phyloP scores from a whole-genome alignment of 2,329 filamentous ascomycete species.

The Periconia digitata region DNA sequence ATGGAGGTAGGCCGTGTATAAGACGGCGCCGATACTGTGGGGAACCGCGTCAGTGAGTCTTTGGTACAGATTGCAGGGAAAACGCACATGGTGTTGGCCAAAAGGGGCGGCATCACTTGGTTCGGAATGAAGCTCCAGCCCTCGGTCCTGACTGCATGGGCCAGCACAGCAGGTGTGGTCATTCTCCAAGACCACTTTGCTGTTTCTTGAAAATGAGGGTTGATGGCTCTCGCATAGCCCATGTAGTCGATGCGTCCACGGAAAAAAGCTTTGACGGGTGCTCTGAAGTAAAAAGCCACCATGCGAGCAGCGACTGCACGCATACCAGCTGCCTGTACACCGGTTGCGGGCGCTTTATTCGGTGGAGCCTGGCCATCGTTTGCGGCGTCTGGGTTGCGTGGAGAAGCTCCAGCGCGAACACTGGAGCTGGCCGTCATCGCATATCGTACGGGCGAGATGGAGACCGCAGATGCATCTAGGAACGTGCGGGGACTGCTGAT shows the following conservation, averaged over 20 bases:
- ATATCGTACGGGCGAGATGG: slow-evolving; percentile 26
- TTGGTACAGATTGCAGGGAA: neutral
- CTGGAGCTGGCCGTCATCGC: slow-evolving; percentile 43
- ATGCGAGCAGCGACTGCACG: slow-evolving; percentile 81
- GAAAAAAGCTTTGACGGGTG: slow-evolving; percentile 91
- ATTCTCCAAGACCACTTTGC: slow-evolving; percentile 62
- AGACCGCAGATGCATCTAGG: slow-evolving; percentile 20
- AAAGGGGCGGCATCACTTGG: slow-evolving; percentile 73
- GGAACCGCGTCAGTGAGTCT: slow-evolving; percentile 10
- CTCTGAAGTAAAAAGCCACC: slow-evolving; percentile 87
- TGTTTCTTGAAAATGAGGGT: slow-evolving; percentile 54
- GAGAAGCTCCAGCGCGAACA: slow-evolving; percentile 32
- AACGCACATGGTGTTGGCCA: slow-evolving; percentile 68
- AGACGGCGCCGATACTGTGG: slow-evolving; percentile 65
- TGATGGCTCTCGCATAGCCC: slow-evolving; percentile 65
- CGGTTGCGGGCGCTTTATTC: slow-evolving; percentile 62
- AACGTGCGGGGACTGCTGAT: slow-evolving; percentile 4
- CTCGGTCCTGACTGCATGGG: slow-evolving; percentile 66
- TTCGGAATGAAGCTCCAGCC: slow-evolving; percentile 75
- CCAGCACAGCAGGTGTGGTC: slow-evolving; percentile 70
- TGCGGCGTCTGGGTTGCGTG: slow-evolving; percentile 18
- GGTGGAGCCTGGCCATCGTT: slow-evolving; percentile 36
- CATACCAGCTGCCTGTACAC: slow-evolving; percentile 81
- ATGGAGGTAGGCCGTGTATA: slow-evolving; percentile 76
- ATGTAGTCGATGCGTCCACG: slow-evolving; percentile 84